Base-by-base conservation (phyloP, 2,329 filamentous ascomycete species). In the Fusarium duplospermum region DNA sequence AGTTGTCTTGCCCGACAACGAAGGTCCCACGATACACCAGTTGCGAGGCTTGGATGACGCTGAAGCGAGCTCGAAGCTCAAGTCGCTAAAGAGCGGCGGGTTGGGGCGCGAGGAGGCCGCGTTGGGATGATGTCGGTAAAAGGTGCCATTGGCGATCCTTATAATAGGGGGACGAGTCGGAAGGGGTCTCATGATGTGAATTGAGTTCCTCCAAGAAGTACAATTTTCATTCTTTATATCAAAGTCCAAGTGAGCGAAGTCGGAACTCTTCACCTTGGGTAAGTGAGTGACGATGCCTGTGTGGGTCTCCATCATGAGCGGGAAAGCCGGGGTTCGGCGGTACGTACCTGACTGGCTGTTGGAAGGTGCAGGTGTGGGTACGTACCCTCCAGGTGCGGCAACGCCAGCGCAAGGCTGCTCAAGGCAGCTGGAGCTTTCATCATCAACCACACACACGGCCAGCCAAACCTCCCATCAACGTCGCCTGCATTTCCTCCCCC, bases 1-100 rank as follows among this genome's bases (percentile, higher is more conserved):
- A 0, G 93, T 93, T 1, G 95, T 97, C 81, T 96, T 94, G 1
- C 93, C 93, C 1, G 92, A 89, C 1, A 93, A 89, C 0, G 93
- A 95, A 0, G 94, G 91, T 0, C 94, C 95, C 29, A 98, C 87
- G 42, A 99, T 87, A 42, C 94, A 93, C 95, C 95, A 98, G 80
- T 94, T 90, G 75, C 93, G 88, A 16, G 83, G 81, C 6, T 80
- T 80, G 0, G 83, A 75, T 7, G 87, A 80, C 42, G 85, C 82
- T 6, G 92, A 91, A 0, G 92, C 89, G 1, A 98, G 84, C 42
- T 88, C 87, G 79, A 98, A 94, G 64, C 82, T 90, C 75, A 98
- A 81, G 63, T 91, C 86, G 5, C 88, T 86, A 80, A 97, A 98
- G 5, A 98, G 85, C 6, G 94, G 87, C 24, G 91, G 91, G 80